Base-by-base conservation (phyloP, 371 early-diverging fungal genomes). In the Nematocida minor region DNA sequence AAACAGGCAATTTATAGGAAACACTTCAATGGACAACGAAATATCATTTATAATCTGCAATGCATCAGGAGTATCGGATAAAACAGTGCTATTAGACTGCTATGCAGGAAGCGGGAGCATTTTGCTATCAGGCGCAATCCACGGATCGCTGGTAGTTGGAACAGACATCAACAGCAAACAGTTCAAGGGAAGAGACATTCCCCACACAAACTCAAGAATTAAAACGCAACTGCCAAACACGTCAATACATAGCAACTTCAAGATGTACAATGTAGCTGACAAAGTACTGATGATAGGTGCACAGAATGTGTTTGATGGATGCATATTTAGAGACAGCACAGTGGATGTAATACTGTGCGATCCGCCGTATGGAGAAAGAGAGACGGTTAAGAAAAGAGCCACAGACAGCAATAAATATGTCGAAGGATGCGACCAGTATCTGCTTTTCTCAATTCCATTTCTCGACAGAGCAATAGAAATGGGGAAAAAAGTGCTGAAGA, bases 51-150 rank as follows among this genome's bases (percentile, higher is more conserved):
- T 82, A 16, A 71, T 78, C 53, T 55, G 48, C 25, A 82, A 82
- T 77, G 7, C 69, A 4, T 42, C 71, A 0, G 32, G 57, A 49
- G 44, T 79, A 31, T 38, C 31, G n/a, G 25, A 38, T 2, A 63
- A 51, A n/a, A 48, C 20, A 2, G 44, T 82, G 16, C 60, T 82
- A 27, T 55, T 63, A 32, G 82, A 82, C 48, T 80, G 80, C 32
- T 82, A 36, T 67, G 55, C 57, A 31, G 82, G 82, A 22, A 82
- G 81, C 44, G 77, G 82, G 53, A 80, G 80, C 48, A 66, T 82
- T 36, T 44, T 82, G 11, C 53, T 80, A 44, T 55, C 78, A 9
- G 41, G 68, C 54, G 67, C 82, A 22, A 9, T 82, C 2, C 40
- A 55, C 25, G 80, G 71, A 0, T 53, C 79, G 18, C 34, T 18